These are phyloP conservation scores for Penicillium simplicissimum DNA, from an alignment of 495 filamentous ascomycete genomes.

Conservation along the genomic window DNA sequence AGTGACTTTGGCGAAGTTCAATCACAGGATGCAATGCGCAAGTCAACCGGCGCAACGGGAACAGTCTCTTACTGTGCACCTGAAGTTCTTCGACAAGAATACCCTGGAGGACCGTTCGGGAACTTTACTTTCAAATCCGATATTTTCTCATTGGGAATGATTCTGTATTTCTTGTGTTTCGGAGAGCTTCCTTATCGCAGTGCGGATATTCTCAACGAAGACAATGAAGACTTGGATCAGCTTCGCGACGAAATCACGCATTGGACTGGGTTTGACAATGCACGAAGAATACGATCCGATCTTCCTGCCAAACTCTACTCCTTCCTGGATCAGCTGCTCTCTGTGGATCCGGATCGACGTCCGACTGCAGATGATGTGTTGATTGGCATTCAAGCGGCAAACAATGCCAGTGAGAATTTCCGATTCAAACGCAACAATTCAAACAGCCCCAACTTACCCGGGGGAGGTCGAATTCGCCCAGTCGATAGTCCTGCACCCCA, in stretches of 20 bases:
- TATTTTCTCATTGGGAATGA: slow-evolving; percentile 97
- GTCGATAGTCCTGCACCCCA: slow-evolving; percentile 45
- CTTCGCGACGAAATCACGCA: slow-evolving; percentile 82
- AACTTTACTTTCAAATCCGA: slow-evolving; percentile 97
- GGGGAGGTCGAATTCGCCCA: slow-evolving; percentile 58
- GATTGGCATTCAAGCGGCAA: slow-evolving; percentile 73
- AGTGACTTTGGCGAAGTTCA: slow-evolving; percentile 98
- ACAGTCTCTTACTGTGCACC: slow-evolving; percentile 98
- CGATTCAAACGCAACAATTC: slow-evolving; percentile 48
- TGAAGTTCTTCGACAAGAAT: slow-evolving; percentile 76
- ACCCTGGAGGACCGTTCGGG: slow-evolving; percentile 68
- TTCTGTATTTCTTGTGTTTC: slow-evolving; percentile 97
- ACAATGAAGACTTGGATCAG: slow-evolving; percentile 84
- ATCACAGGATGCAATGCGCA: slow-evolving; percentile 70
- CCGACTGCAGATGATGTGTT: slow-evolving; percentile 88
- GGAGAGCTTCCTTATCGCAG: slow-evolving; percentile 80
- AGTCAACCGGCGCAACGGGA: slow-evolving; percentile 89
- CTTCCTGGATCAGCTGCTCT: slow-evolving; percentile 76
- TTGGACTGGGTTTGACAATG: slow-evolving; percentile 85
- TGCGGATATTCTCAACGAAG: slow-evolving; percentile 84
- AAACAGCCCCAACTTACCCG: slow-evolving; percentile 51
- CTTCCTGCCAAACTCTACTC: slow-evolving; percentile 85
- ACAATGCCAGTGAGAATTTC: slow-evolving; percentile 56
- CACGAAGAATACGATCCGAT: slow-evolving; percentile 70
- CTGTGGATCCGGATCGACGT: slow-evolving; percentile 72